These are phyloP conservation scores for Saraca asoca DNA, from an alignment of 331 rosid species.

Conservation along the genomic window DNA sequence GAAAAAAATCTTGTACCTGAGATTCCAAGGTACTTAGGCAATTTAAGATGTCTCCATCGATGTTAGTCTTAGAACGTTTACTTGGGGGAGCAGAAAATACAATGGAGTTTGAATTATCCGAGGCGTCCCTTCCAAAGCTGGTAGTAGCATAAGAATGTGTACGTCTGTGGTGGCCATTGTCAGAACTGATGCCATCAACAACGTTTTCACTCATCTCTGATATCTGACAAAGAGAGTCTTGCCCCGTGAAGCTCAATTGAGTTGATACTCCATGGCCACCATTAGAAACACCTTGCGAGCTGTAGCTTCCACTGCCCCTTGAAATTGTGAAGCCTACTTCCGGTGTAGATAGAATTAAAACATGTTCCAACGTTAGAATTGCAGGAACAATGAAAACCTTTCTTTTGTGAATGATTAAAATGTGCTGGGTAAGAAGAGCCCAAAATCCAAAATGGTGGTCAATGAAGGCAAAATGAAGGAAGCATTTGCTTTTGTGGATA, in stretches of 20 bases:
- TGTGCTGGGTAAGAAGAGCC: no score
- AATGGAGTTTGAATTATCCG: constrained; percentile 74
- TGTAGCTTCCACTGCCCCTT: constrained; percentile 39
- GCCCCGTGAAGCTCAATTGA: constrained; percentile 81
- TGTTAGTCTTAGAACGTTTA: constrained; percentile 53
- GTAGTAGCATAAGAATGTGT: constrained; percentile 47
- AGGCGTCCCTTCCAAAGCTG: constrained; percentile 60
- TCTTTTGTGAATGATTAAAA: no score
- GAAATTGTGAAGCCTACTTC: constrained; percentile 25
- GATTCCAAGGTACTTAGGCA: constrained; percentile 64
- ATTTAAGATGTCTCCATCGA: constrained; percentile 60
- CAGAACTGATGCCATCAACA: constrained; percentile 46
- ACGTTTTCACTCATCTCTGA: constrained; percentile 54
- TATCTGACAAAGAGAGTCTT: constrained; percentile 72
- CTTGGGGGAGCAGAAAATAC: constrained; percentile 58
- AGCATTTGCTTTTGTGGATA: no score
- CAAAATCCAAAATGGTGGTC: no score
- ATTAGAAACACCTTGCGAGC: constrained; percentile 47
- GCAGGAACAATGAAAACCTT: background rate
- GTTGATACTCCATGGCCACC: constrained; percentile 52
- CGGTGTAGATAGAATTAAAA: background rate
- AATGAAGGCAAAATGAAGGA: no score
- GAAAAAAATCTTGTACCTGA: constrained; percentile 52
- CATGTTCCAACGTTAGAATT: background rate
- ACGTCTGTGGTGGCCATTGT: constrained; percentile 43